A percentile compares a stretch with the other conserved stretches of the same genome.
These are phyloP conservation scores for Erigeron canadensis DNA, from an alignment of 129 eudicot genomes.

Conservation along the genomic window DNA sequence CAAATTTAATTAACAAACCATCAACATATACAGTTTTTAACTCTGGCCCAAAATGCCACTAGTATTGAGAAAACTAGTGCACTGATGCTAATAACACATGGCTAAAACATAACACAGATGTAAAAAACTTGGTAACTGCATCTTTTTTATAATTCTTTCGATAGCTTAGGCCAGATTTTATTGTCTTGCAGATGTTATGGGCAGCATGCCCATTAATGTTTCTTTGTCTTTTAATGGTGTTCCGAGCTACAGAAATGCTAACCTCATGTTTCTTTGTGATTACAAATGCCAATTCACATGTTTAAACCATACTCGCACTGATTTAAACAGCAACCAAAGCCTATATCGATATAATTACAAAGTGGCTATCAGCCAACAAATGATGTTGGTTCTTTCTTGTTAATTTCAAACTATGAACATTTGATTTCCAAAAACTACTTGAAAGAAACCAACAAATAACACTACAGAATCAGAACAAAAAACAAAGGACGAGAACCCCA, in stretches of 20 bases:
- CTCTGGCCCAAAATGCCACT: no score
- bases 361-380: slow-evolving; percentile 41
- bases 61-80: not conserved
- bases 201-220: no score
- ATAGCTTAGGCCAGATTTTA: not conserved
- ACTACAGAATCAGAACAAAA: slow-evolving; percentile 25
- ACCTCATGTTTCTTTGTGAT: not conserved
- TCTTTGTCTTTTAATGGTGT: no score
- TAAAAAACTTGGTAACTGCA: slow-evolving; percentile 12
- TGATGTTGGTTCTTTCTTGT: slow-evolving; percentile 38
- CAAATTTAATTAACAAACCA: no score
- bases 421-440: slow-evolving; percentile 16
- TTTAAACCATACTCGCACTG: slow-evolving; percentile 5
- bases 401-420: slow-evolving; percentile 40
- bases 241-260: no score
- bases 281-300: not conserved
- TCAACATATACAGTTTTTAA: no score
- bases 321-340: slow-evolving; percentile 30
- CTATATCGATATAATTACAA: slow-evolving; percentile 29
- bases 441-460: slow-evolving; percentile 29
- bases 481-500: slow-evolving; percentile 21
- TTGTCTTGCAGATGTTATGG: no score
- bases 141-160: not conserved
- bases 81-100: slow-evolving; percentile 15
- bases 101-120: not conserved